These are phyloP conservation scores for Corylus avellana DNA, from an alignment of 306 rosid species.

Conservation along the genomic window DNA sequence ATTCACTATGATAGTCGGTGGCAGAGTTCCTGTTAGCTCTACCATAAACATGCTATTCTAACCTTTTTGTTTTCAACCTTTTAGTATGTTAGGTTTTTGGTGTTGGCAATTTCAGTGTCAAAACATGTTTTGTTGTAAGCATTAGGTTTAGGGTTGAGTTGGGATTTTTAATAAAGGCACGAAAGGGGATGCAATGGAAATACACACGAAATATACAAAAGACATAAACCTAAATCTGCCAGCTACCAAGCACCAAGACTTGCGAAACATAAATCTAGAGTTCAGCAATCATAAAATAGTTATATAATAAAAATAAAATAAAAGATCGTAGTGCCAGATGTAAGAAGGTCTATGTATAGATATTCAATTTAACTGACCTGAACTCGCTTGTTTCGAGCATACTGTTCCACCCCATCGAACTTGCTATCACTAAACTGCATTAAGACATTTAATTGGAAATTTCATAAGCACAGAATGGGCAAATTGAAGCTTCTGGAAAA, in stretches of 20 bases:
- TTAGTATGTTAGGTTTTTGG: too few species aligned
- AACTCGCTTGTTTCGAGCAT: slow-evolving; percentile 83
- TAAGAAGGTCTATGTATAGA: not conserved
- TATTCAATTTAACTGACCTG: slow-evolving; percentile 62
- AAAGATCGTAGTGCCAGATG: not conserved
- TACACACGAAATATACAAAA: not conserved
- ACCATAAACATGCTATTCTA: too few species aligned
- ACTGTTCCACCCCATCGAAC: slow-evolving; percentile 72
- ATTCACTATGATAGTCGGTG: too few species aligned
- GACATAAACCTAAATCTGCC: not conserved
- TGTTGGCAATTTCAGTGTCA: too few species aligned
- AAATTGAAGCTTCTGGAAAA: slow-evolving; percentile 2
- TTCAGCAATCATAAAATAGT: not conserved
- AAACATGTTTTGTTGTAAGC: too few species aligned
- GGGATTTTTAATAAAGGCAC: not conserved
- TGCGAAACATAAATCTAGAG: not conserved
- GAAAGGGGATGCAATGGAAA: not conserved
- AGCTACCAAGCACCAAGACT: not conserved
- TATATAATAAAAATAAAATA: not conserved
- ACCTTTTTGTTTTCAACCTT: too few species aligned
- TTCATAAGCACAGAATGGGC: slow-evolving; percentile 1
- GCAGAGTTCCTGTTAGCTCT: too few species aligned
- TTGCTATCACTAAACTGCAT: slow-evolving; percentile 56
- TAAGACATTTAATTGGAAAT: slow-evolving; percentile 21
- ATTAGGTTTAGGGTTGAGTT: too few species aligned